phyloP scores from a whole-genome alignment of 208 protist genomes.

The Leishmania lainsoni region DNA sequence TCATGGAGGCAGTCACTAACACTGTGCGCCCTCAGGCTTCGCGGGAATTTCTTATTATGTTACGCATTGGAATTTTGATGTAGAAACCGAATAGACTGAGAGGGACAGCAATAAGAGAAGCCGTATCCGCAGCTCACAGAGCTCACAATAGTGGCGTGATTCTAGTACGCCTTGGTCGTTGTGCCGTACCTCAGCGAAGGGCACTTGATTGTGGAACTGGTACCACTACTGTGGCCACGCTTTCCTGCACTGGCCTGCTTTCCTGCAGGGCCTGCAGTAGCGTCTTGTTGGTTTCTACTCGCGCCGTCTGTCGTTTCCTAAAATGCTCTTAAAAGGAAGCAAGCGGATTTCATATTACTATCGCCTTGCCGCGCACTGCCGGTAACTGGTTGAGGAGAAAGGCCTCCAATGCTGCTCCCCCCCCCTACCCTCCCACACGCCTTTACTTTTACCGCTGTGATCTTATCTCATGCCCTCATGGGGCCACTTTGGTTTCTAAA shows the following conservation, averaged over 20 bases:
- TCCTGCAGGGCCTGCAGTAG: neutral
- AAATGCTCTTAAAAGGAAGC: neutral
- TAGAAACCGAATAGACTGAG: neutral
- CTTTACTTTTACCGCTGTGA: neutral
- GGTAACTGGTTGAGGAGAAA: neutral
- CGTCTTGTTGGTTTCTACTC: neutral
- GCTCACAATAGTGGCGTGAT: neutral
- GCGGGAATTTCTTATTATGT: neutral
- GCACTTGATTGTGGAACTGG: neutral
- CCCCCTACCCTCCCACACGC: neutral
- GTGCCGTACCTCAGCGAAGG: neutral
- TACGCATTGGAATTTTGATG: neutral
- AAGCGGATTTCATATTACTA: neutral
- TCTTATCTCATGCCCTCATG: neutral
- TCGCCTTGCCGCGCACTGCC: neutral
- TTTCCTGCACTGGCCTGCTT: neutral
- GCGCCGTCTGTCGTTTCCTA: neutral
- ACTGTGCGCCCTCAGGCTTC: neutral
- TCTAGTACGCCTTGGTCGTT: neutral
- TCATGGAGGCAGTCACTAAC: neutral
- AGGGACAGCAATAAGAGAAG: neutral
- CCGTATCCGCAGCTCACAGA: neutral
- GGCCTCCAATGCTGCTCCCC: neutral
- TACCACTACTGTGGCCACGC: neutral
- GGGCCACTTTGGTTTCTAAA: neutral